Evolutionary conservation across 2,329 filamentous ascomycete species (phyloP).

Genomic region (Aurifilum marmelostoma): DNA sequence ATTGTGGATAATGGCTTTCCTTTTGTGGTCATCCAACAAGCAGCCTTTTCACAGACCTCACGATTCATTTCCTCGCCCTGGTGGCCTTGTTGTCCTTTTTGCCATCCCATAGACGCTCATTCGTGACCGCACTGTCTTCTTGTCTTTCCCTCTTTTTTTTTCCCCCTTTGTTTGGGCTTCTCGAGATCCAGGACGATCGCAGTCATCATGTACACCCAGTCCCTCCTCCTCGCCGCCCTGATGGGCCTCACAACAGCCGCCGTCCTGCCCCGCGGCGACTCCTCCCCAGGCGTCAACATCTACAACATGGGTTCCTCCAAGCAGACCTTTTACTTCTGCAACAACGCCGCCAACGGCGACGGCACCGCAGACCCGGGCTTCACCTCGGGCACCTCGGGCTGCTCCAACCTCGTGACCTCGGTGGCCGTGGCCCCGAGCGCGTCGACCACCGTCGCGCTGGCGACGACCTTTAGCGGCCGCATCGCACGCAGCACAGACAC

Average conservation of each 20-base stretch:
- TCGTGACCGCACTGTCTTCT: neutral
- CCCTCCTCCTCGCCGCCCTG: constrained; percentile 1
- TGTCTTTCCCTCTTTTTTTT: neutral
- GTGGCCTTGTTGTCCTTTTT: neutral
- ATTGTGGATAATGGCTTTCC: neutral
- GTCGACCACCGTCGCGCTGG: constrained; percentile 13
- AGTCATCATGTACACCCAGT: constrained; percentile 5
- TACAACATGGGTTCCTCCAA: constrained; percentile 20
- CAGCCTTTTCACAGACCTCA: neutral
- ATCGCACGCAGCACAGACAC: constrained; percentile 24
- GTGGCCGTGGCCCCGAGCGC: constrained; percentile 17
- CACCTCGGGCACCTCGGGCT: constrained; percentile 22
- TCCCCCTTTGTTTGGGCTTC: neutral
- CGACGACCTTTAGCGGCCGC: constrained; percentile 21
- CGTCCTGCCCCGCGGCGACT: constrained; percentile 12
- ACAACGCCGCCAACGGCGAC: constrained; percentile 24
- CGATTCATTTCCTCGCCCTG: neutral
- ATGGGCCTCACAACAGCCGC: constrained; percentile 1
- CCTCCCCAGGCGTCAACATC: constrained; percentile 24
- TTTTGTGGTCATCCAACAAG: neutral
- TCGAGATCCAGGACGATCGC: neutral
- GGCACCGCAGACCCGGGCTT: constrained; percentile 25
- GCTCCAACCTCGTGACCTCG: constrained; percentile 16
- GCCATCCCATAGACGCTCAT: neutral
- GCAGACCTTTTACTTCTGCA: constrained; percentile 28